These are phyloP conservation scores for Papiliotrema laurentii DNA, from an alignment of 1,284 basidiomycete genomes.

Conservation along the genomic window DNA sequence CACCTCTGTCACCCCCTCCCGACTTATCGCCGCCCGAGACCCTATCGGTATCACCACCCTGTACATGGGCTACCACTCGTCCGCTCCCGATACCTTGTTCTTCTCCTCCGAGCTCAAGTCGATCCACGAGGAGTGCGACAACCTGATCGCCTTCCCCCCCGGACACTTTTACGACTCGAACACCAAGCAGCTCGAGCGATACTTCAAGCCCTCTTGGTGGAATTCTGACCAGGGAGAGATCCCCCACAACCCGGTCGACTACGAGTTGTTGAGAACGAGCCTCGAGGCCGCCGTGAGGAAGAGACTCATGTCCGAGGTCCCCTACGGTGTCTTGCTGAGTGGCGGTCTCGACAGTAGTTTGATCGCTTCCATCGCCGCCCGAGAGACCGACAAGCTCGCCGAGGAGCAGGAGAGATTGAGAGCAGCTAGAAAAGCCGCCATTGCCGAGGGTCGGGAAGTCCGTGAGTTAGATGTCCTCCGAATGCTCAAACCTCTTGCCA, in stretches of 20 bases:
- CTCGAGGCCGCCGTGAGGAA: constrained; percentile 93
- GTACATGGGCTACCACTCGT: constrained; percentile 91
- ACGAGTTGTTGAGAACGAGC: constrained; percentile 68
- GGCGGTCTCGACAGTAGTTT: constrained; percentile 95
- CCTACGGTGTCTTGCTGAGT: constrained; percentile 92
- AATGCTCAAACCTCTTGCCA: background rate
- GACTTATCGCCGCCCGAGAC: constrained; percentile 92
- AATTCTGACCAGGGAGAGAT: constrained; percentile 61
- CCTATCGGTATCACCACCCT: constrained; percentile 97
- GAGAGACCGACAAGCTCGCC: constrained; percentile 91
- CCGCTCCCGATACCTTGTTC: constrained; percentile 76
- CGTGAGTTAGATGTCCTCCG: constrained; percentile 18
- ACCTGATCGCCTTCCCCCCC: constrained; percentile 92
- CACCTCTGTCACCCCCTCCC: constrained; percentile 79
- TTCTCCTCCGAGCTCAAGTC: constrained; percentile 97
- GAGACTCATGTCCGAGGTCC: constrained; percentile 97
- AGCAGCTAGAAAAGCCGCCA: constrained; percentile 48
- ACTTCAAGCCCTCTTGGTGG: constrained; percentile 86
- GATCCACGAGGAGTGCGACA: constrained; percentile 87
- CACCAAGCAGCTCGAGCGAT: constrained; percentile 69
- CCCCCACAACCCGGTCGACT: constrained; percentile 65
- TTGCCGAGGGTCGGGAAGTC: constrained; percentile 34
- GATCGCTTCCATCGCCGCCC: constrained; percentile 92
- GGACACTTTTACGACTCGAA: constrained; percentile 89
- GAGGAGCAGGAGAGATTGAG: constrained; percentile 69